Evolutionary conservation across 2,329 filamentous ascomycete genomes (phyloP).

Genomic region (Paecilomyces sp.): DNA sequence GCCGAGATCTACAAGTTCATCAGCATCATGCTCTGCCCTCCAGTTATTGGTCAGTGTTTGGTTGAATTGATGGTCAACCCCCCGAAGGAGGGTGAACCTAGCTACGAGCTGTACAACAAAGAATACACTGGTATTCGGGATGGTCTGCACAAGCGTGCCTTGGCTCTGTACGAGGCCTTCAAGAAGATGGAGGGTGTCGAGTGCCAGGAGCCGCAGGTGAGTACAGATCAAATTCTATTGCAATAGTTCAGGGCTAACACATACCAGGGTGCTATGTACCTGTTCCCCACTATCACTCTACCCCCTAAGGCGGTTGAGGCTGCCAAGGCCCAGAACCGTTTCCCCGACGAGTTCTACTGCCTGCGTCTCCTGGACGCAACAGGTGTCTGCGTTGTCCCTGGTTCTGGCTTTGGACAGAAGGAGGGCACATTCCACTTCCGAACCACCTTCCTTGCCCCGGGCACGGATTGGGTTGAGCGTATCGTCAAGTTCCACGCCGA

Average conservation of each 20-base stretch:
- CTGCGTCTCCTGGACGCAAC: slow-evolving; percentile 85
- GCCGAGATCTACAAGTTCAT: slow-evolving; percentile 98
- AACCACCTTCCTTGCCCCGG: slow-evolving; percentile 92
- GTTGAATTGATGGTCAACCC: slow-evolving; percentile 99
- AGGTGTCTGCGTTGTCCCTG: slow-evolving; percentile 88
- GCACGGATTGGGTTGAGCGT: slow-evolving; percentile 85
- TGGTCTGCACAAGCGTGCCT: slow-evolving; percentile 71
- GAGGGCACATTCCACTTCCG: slow-evolving; percentile 88
- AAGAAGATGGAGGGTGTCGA: slow-evolving; percentile 91
- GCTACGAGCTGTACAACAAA: slow-evolving; percentile 71
- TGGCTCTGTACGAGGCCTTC: slow-evolving; percentile 84
- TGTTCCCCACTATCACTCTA: slow-evolving; percentile 89
- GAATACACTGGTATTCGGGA: slow-evolving; percentile 81
- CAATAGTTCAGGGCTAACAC: slow-evolving; percentile 4
- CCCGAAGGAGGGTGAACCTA: slow-evolving; percentile 73
- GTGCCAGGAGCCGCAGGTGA: slow-evolving; percentile 69
- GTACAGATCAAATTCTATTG: slow-evolving; percentile 11
- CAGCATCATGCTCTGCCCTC: slow-evolving; percentile 91
- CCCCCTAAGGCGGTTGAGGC: slow-evolving; percentile 68
- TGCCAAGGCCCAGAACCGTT: slow-evolving; percentile 64
- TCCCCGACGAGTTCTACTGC: slow-evolving; percentile 90
- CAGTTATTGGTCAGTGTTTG: slow-evolving; percentile 91
- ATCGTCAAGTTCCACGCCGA: slow-evolving; percentile 85
- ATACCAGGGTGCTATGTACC: slow-evolving; percentile 84
- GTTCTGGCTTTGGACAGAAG: slow-evolving; percentile 89